phyloP scores from a whole-genome alignment of 2,329 filamentous ascomycete species.

The Fusarium palustre region DNA sequence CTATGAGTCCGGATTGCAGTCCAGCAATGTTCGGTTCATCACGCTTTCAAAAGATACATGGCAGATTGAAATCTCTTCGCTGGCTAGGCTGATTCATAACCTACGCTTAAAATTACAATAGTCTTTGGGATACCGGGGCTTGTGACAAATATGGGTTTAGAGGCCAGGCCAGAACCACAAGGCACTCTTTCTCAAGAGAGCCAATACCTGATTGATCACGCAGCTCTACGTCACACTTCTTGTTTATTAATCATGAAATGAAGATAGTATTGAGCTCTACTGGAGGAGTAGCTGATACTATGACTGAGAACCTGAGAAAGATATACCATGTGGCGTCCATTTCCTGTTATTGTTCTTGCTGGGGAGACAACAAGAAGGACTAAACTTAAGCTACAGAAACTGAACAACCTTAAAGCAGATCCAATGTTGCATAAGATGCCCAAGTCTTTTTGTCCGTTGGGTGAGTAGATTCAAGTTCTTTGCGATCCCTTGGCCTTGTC shows the following conservation, averaged over 20 bases:
- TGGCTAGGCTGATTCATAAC: not conserved
- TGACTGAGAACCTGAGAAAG: not conserved
- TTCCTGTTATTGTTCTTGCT: not conserved
- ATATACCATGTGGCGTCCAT: not conserved
- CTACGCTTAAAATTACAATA: not conserved
- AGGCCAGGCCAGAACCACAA: not conserved
- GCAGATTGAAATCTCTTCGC: not conserved
- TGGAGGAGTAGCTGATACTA: not conserved
- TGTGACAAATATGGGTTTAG: not conserved
- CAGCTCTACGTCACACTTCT: not conserved
- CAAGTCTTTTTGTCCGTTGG: not conserved
- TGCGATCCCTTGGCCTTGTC: not conserved
- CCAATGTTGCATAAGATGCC: not conserved
- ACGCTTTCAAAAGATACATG: not conserved
- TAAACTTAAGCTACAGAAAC: not conserved
- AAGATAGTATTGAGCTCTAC: not conserved
- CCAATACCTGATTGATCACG: not conserved
- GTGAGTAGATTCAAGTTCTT: not conserved
- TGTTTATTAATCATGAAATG: not conserved
- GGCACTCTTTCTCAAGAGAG: not conserved
- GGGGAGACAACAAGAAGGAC: not conserved
- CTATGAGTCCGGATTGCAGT: not conserved
- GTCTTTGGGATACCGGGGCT: not conserved
- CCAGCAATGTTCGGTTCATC: not conserved
- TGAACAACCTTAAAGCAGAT: not conserved